Evolutionary conservation across 768 basidiomycete species (phyloP), one percentile per base, ranked within the genome.

Genomic region (Leccinum subtestaceum): DNA sequence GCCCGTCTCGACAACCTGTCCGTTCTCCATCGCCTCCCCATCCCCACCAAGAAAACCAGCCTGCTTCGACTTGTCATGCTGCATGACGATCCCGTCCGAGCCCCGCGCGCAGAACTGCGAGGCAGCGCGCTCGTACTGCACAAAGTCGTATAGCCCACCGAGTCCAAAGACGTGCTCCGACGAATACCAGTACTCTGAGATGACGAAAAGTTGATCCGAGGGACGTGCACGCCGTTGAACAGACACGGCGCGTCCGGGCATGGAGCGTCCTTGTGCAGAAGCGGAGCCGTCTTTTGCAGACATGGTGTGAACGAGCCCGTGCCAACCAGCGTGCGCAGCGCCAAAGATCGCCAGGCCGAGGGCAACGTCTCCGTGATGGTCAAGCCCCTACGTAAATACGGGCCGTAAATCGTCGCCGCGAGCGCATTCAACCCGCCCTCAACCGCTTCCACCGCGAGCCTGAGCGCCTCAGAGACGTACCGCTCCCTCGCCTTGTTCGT

Each of bases 171-270:
- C 89, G 72, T 98, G 95, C 67, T 99, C 95, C 10, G 95, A 93
- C 25, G 96, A 98, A 74, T 98, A 98, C 96, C 96, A 99, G 71
- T 98, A 99, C 73, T 99, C 97, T 13, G 93, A 95, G 92, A 93
- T 34, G 87, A 92, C 40, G 85, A 83, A 72, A 98, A 99, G 75
- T 98, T 93, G 68, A 98, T 98, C 2, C 87, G 84, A 6, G 97
- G 96, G 12, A 95, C 95, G 50, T 93, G 87, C 0, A 98, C 85
- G 21, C 96, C 97, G 66, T 95, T 89, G 83, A 98, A 98, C 15
- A 95, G 81, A 74, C 96, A 98, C 1, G 92, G 91, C 0, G 82
- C 74, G 65, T 93, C 88, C 2, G 85, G 81, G 75, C 97, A 99
- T 0, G 93, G 89, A 1, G 82, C 81, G 17, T 83, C 78, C 66